Conservation (phyloP, 306 rosid species). For the Boehmeria nivea region DNA sequence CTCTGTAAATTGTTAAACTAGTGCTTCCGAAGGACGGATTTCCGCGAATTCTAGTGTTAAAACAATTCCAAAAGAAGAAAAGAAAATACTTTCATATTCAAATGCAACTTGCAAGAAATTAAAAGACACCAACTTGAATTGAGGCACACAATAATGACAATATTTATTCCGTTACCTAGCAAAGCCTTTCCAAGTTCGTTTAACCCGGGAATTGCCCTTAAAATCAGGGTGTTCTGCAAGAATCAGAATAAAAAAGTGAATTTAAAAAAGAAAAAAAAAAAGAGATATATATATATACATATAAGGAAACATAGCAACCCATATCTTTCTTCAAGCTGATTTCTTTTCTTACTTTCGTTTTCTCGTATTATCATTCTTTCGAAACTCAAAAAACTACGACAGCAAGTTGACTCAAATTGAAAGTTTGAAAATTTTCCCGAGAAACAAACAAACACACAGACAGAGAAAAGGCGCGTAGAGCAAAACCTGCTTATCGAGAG, state of each 20-base stretch:
- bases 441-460: too few species aligned
- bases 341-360: not conserved
- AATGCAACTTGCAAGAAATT: not conserved
- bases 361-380: not conserved
- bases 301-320: too few species aligned
- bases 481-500: slow-evolving; percentile 78
- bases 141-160: too few species aligned
- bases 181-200: slow-evolving; percentile 71
- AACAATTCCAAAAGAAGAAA: not conserved
- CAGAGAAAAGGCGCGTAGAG: not conserved
- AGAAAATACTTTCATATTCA: not conserved
- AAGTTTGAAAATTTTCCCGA: too few species aligned
- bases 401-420: too few species aligned
- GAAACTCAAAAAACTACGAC: not conserved
- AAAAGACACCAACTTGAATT: too few species aligned
- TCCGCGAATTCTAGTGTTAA: too few species aligned
- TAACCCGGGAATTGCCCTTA: slow-evolving; percentile 91
- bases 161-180: slow-evolving; percentile 55
- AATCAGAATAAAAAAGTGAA: not conserved
- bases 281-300: not conserved
- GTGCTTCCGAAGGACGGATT: too few species aligned
- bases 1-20: too few species aligned
- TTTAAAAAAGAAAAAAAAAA: too few species aligned
- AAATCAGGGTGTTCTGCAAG: slow-evolving; percentile 75
- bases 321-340: not conserved